Percentiles rank a stretch among this genome's conserved stretches.
These are phyloP conservation scores for Leccinum arenicola DNA, from an alignment of 768 basidiomycete species.

Conservation along the genomic window DNA sequence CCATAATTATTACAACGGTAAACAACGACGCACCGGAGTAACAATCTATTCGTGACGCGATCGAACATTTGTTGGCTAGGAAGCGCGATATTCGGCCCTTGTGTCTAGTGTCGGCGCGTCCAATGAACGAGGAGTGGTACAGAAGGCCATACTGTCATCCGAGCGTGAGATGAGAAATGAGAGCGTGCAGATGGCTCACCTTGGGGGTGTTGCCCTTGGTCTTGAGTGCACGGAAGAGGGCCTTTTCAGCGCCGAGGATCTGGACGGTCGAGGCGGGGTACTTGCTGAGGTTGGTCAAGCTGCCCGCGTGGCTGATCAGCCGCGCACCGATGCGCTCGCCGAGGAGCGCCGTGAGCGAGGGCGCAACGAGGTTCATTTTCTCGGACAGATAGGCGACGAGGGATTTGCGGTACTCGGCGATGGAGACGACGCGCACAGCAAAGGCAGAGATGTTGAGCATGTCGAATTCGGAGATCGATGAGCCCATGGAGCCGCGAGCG, in stretches of 20 bases:
- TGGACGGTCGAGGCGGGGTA: slow-evolving; percentile 98
- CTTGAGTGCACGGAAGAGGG: slow-evolving; percentile 94
- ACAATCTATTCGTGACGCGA: slow-evolving; percentile 95
- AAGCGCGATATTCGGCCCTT: slow-evolving; percentile 99
- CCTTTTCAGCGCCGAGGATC: slow-evolving; percentile 97
- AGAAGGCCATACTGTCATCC: slow-evolving; percentile 89
- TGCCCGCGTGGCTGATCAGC: slow-evolving; percentile 93
- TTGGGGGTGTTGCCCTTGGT: slow-evolving; percentile 99
- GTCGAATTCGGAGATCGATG: slow-evolving; percentile 86
- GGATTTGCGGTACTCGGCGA: slow-evolving; percentile 92
- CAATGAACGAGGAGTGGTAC: slow-evolving; percentile 96
- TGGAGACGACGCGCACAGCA: slow-evolving; percentile 84
- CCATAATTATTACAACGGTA: neutral
- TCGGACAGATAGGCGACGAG: slow-evolving; percentile 84
- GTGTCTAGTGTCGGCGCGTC: slow-evolving; percentile 88
- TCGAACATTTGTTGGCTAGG: slow-evolving; percentile 97
- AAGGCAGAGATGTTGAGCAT: slow-evolving; percentile 95
- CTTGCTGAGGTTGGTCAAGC: slow-evolving; percentile 94
- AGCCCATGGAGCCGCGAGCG: slow-evolving; percentile 91
- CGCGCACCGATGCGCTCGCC: slow-evolving; percentile 92
- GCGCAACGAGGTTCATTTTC: slow-evolving; percentile 98
- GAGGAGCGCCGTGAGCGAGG: slow-evolving; percentile 84
- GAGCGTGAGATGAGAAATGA: neutral
- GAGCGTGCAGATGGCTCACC: slow-evolving; percentile 36
- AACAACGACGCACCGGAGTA: slow-evolving; percentile 60